phyloP scores from a whole-genome alignment of 2,329 filamentous ascomycete genomes.

The Aspergillus piperis region DNA sequence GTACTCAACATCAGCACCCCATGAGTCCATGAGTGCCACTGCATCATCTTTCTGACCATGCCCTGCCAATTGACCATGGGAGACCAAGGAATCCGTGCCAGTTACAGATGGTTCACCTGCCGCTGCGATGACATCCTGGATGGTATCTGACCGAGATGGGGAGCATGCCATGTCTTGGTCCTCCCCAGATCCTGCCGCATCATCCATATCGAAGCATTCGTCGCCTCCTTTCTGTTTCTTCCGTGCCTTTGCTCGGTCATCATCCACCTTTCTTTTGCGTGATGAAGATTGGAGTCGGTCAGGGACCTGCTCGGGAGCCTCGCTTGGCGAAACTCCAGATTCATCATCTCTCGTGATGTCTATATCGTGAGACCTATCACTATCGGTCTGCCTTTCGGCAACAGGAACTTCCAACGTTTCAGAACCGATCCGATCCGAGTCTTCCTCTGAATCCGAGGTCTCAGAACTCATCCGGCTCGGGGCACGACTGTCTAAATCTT shows the following conservation, averaged over 20 bases:
- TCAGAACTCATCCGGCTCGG: slow-evolving; percentile 67
- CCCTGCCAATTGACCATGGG: neutral
- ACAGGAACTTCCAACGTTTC: slow-evolving; percentile 25
- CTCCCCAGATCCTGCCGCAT: neutral
- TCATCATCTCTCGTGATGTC: slow-evolving; percentile 19
- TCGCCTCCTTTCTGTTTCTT: slow-evolving; percentile 86
- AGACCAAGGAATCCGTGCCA: neutral
- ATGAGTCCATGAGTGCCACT: neutral
- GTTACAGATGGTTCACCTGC: neutral
- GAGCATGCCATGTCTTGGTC: neutral
- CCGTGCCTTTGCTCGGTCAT: slow-evolving; percentile 67
- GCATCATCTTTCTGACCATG: neutral
- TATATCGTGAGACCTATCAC: slow-evolving; percentile 15
- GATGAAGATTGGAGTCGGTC: slow-evolving; percentile 57
- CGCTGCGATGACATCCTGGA: neutral
- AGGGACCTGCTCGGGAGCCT: slow-evolving; percentile 33
- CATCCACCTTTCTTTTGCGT: slow-evolving; percentile 74
- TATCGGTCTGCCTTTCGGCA: slow-evolving; percentile 17
- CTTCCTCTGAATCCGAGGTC: slow-evolving; percentile 53
- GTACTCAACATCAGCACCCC: slow-evolving; percentile 53
- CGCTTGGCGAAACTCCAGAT: slow-evolving; percentile 27
- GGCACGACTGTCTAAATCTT: slow-evolving; percentile 80
- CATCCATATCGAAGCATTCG: slow-evolving; percentile 68
- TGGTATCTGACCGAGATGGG: neutral
- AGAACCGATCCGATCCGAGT: slow-evolving; percentile 41